Evolutionary conservation across 1,284 basidiomycete genomes (phyloP).

Genomic region (Trametes pubescens): DNA sequence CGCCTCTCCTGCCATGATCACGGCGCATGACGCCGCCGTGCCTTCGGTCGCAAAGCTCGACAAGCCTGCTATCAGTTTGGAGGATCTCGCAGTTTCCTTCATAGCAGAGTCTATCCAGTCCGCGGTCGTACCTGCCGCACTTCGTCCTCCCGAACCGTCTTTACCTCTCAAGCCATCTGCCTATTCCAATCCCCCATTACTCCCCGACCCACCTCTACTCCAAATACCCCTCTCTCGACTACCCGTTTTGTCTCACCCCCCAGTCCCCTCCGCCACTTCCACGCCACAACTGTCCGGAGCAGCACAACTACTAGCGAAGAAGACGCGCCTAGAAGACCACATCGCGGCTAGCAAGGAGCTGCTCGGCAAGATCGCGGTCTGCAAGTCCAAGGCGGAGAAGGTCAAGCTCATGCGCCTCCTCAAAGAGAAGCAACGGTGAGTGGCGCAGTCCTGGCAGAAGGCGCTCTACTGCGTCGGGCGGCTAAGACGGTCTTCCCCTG

Average conservation of each 20-base stretch:
- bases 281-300: constrained; percentile 28
- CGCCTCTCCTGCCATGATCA: background rate
- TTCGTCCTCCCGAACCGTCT: background rate
- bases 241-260: background rate
- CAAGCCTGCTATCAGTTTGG: constrained; percentile 39
- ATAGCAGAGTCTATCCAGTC: constrained; percentile 62
- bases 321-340: constrained; percentile 65
- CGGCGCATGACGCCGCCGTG: background rate
- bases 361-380: constrained; percentile 63
- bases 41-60: background rate
- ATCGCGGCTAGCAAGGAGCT: constrained; percentile 76
- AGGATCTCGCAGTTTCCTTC: constrained; percentile 61
- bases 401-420: constrained; percentile 62
- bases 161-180: constrained; percentile 3
- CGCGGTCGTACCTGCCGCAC: constrained; percentile 9
- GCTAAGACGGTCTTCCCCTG: constrained; percentile 18
- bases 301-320: constrained; percentile 52
- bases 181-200: background rate
- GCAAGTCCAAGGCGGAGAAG: constrained; percentile 69
- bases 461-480: constrained; percentile 1
- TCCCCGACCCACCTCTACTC: too few relatives aligned
- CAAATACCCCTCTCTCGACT: background rate
- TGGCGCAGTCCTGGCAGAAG: constrained; percentile 3
- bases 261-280: constrained; percentile 1
- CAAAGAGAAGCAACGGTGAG: constrained; percentile 52